Evolutionary conservation across 371 early-diverging fungal species (phyloP).

Genomic region (Mucor mucedo): DNA sequence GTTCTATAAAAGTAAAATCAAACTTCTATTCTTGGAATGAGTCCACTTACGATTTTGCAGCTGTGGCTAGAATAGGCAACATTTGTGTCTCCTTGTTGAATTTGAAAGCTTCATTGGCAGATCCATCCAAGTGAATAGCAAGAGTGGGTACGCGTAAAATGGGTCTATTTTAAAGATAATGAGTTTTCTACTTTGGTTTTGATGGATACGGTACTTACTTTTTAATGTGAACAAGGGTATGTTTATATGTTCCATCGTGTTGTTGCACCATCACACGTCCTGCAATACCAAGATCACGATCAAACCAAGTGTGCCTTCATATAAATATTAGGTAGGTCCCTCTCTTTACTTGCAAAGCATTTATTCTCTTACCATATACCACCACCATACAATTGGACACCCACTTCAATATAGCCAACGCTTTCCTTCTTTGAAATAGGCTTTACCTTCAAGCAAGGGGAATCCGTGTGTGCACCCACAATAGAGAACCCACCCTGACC

Average conservation of each 20-base stretch:
- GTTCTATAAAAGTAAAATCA: not conserved
- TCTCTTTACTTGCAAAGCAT: not conserved
- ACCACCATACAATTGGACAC: conserved; percentile 92
- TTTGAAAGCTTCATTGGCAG: conserved; percentile 80
- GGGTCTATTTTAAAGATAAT: conserved; percentile 53
- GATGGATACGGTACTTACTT: conserved; percentile 43
- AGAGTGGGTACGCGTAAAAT: conserved; percentile 94
- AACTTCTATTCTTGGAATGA: not conserved
- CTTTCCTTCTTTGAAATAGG: conserved; percentile 90
- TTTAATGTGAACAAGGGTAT: conserved; percentile 76
- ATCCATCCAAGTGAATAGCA: conserved; percentile 95
- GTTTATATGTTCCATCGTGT: conserved; percentile 66
- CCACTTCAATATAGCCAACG: conserved; percentile 87
- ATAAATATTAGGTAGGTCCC: conserved; percentile 54
- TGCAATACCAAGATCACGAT: conserved; percentile 92
- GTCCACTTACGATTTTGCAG: conserved; percentile 62
- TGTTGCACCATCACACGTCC: conserved; percentile 88
- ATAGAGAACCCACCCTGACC: conserved; percentile 81
- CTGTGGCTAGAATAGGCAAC: conserved; percentile 81
- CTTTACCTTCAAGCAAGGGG: conserved; percentile 74
- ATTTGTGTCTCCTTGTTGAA: conserved; percentile 94
- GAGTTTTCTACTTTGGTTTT: not conserved
- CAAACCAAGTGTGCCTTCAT: conserved; percentile 96
- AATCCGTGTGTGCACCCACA: conserved; percentile 96
- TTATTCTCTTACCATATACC: conserved; percentile 77